Conservation (phyloP, 2,329 filamentous ascomycete genomes). For the Exophiala oligosperma region DNA sequence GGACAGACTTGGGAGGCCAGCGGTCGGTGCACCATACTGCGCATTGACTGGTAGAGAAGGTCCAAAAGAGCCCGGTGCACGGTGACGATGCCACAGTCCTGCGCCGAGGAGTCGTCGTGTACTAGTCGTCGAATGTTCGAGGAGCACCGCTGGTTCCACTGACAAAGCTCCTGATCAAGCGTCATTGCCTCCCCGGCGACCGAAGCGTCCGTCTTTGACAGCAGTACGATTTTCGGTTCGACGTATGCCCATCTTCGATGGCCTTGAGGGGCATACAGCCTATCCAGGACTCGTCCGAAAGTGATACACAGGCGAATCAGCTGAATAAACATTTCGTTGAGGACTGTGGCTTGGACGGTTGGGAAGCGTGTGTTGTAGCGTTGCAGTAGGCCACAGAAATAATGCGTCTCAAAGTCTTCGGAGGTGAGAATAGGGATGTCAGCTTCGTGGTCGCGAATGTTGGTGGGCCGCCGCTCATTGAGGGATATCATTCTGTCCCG, state of each 20-base stretch:
- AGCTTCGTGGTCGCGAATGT: slow-evolving; percentile 90
- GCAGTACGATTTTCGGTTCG: slow-evolving; percentile 80
- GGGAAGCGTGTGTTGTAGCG: slow-evolving; percentile 70
- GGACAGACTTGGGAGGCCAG: slow-evolving; percentile 65
- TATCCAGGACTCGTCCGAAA: slow-evolving; percentile 83
- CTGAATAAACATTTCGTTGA: slow-evolving; percentile 81
- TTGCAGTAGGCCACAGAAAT: slow-evolving; percentile 66
- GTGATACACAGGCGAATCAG: slow-evolving; percentile 87
- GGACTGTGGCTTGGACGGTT: slow-evolving; percentile 68
- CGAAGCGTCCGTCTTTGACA: slow-evolving; percentile 82
- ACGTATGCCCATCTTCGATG: slow-evolving; percentile 71
- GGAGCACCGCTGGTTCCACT: slow-evolving; percentile 73
- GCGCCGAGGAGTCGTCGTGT: slow-evolving; percentile 59
- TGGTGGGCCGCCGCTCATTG: slow-evolving; percentile 86
- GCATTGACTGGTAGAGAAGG: slow-evolving; percentile 89
- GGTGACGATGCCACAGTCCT: slow-evolving; percentile 53
- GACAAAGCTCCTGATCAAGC: slow-evolving; percentile 75
- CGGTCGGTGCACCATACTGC: slow-evolving; percentile 87
- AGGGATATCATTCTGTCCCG: slow-evolving; percentile 86
- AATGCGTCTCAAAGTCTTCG: slow-evolving; percentile 73
- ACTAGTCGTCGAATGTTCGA: slow-evolving; percentile 53
- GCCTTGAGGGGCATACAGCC: slow-evolving; percentile 87
- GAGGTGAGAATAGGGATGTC: slow-evolving; percentile 86
- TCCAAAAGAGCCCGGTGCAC: slow-evolving; percentile 80
- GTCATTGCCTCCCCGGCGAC: slow-evolving; percentile 74